Conservation (phyloP, 345 rosid genomes). For the Kernera saxatilis region DNA sequence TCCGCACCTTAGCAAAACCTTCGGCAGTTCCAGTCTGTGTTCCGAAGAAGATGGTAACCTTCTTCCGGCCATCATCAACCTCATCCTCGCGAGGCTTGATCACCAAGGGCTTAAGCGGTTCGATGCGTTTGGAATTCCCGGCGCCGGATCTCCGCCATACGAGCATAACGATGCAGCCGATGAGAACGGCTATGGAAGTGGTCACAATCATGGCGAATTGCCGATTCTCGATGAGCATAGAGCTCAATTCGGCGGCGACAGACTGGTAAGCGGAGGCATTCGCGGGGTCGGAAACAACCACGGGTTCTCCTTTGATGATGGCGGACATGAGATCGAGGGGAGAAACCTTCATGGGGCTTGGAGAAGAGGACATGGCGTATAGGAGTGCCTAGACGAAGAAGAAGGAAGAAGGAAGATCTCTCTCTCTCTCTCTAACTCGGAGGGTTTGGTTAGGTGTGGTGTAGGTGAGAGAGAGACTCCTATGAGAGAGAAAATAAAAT, state of each 20-base stretch:
- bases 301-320: conserved; percentile 56
- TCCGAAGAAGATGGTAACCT: conserved; percentile 78
- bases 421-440: conserved; percentile 8
- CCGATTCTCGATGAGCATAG: conserved; percentile 62
- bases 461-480: conserved; percentile 42
- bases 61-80: conserved; percentile 68
- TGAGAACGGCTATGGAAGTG: conserved; percentile 79
- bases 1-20: conserved; percentile 84
- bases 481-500: not conserved
- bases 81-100: conserved; percentile 54
- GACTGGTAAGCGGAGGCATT: conserved; percentile 53
- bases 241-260: conserved; percentile 40
- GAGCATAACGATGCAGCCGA: conserved; percentile 81
- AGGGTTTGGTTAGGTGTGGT: conserved; percentile 37
- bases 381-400: not conserved
- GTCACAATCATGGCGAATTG: conserved; percentile 71
- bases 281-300: conserved; percentile 43
- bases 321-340: conserved; percentile 84
- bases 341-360: conserved; percentile 41
- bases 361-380: conserved; percentile 26
- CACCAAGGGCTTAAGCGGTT: conserved; percentile 53
- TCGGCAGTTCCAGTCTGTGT: conserved; percentile 98
- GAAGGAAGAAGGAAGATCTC: conserved; percentile 30
- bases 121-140: conserved; percentile 37
- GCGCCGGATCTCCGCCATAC: conserved; percentile 67